A percentile compares a stretch with the other conserved stretches of the same genome.
Conservation (phyloP, 495 filamentous ascomycete species). For the Xylaria cubensis region DNA sequence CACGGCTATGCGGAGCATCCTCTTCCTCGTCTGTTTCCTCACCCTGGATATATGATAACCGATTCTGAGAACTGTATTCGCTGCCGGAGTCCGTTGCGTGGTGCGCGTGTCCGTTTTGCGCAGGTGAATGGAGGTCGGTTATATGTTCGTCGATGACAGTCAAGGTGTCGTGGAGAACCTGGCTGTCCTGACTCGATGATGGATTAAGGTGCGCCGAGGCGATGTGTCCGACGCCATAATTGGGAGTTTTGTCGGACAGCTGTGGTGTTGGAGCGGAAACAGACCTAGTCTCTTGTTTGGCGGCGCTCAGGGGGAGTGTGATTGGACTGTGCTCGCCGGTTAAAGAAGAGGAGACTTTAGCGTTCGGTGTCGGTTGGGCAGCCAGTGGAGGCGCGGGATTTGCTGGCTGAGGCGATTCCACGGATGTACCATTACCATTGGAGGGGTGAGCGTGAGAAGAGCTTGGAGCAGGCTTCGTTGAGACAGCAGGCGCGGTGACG, state of each 20-base stretch:
- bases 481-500: constrained; percentile 29
- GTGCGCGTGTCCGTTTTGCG: constrained; percentile 54
- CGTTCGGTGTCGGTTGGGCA: constrained; percentile 40
- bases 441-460: constrained; percentile 28
- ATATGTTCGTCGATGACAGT: constrained; percentile 99
- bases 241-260: constrained; percentile 33
- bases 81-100: constrained; percentile 82
- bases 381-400: constrained; percentile 37
- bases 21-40: constrained; percentile 82
- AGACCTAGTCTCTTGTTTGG: constrained; percentile 40
- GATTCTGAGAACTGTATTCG: constrained; percentile 85
- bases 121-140: constrained; percentile 83
- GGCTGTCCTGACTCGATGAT: constrained; percentile 62
- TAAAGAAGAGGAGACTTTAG: constrained; percentile 27
- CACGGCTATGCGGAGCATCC: constrained; percentile 60
- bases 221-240: constrained; percentile 29
- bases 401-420: constrained; percentile 46
- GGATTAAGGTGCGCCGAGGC: constrained; percentile 38
- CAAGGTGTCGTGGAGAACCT: constrained; percentile 94
- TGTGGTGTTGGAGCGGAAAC: constrained; percentile 29
- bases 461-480: constrained; percentile 36
- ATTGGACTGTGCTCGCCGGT: constrained; percentile 36
- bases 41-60: constrained; percentile 88
- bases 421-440: constrained; percentile 38
- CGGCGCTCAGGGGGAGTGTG: constrained; percentile 49